Conservation (phyloP, 495 filamentous ascomycete genomes). For the Peziza echinospora region DNA sequence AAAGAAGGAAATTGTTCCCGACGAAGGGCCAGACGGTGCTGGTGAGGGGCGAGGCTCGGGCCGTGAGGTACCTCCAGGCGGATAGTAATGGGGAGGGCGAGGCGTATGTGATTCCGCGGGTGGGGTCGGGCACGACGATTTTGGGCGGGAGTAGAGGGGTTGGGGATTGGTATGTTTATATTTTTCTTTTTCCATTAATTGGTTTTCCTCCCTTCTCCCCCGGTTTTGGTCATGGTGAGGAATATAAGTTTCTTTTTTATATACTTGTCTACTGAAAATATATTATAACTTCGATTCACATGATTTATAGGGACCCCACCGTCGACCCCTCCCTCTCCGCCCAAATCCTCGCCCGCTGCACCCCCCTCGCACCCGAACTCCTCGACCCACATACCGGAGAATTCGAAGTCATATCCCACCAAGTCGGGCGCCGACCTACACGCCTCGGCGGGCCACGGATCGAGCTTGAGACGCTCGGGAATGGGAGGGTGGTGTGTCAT, state of each 20-base stretch:
- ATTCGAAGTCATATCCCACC: slow-evolving; percentile 12
- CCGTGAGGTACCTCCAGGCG: slow-evolving; percentile 2
- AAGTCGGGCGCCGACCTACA: slow-evolving; percentile 14
- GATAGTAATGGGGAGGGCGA: slow-evolving; percentile 12
- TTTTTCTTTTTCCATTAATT: not conserved
- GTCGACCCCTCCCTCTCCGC: slow-evolving; percentile 4
- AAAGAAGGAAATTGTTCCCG: slow-evolving; percentile 10
- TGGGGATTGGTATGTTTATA: slow-evolving; percentile 9
- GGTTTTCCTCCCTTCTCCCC: too few species aligned
- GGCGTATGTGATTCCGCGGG: slow-evolving; percentile 13
- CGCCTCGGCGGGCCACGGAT: slow-evolving; percentile 10
- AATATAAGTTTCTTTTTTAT: not conserved
- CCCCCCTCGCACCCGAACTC: slow-evolving; percentile 15
- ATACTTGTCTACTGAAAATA: slow-evolving; percentile 7
- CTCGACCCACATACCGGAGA: slow-evolving; percentile 10
- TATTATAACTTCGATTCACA: too few species aligned
- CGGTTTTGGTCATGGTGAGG: too few species aligned
- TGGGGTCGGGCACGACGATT: slow-evolving; percentile 12
- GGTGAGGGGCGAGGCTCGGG: slow-evolving; percentile 10
- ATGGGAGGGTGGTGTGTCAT: slow-evolving; percentile 14
- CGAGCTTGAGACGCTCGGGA: slow-evolving; percentile 5
- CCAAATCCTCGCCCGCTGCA: slow-evolving; percentile 11
- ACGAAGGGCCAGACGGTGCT: slow-evolving; percentile 17
- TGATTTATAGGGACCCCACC: slow-evolving; percentile 8
- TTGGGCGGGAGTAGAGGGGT: slow-evolving; percentile 16